Percentiles rank a stretch among this genome's conserved stretches.
Conservation (phyloP, 2,329 filamentous ascomycete genomes). For the Penicillium sp. region DNA sequence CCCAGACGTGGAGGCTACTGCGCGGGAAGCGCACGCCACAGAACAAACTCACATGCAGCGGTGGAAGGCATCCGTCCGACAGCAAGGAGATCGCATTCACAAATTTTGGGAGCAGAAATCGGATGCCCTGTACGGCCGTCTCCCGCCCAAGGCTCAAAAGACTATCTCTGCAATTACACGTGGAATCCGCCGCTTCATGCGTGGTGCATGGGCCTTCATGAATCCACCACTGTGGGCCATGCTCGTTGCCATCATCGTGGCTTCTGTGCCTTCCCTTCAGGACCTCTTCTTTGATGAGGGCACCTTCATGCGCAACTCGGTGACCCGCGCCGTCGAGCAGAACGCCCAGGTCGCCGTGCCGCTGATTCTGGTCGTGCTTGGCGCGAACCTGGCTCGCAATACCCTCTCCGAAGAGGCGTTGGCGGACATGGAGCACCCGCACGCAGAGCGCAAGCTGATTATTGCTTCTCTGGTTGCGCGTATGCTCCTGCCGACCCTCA, state of each 20-base stretch:
- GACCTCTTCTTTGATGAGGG: conserved; percentile 82
- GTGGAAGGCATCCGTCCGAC: conserved; percentile 24
- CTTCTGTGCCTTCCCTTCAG: conserved; percentile 80
- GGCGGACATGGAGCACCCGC: conserved; percentile 67
- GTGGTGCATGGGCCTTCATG: conserved; percentile 88
- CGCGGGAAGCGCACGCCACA: conserved; percentile 21
- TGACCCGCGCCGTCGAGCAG: conserved; percentile 81
- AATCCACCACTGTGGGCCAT: conserved; percentile 98
- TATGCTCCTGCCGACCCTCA: conserved; percentile 85
- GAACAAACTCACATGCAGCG: conserved; percentile 32
- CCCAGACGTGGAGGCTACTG: conserved; percentile 35
- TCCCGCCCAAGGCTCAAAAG: conserved; percentile 56
- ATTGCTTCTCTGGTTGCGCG: conserved; percentile 81
- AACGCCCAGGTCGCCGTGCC: conserved; percentile 90
- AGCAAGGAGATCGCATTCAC: conserved; percentile 18
- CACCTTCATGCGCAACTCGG: conserved; percentile 87
- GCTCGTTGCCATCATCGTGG: conserved; percentile 85
- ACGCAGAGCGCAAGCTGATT: conserved; percentile 71
- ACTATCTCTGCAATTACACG: conserved; percentile 44
- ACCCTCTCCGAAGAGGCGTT: conserved; percentile 69
- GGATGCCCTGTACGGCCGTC: conserved; percentile 42
- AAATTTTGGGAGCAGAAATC: conserved; percentile 23
- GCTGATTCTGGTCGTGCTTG: conserved; percentile 89
- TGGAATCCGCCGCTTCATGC: conserved; percentile 53
- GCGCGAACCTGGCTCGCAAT: conserved; percentile 89